Evolutionary conservation across 768 basidiomycete genomes (phyloP), one percentile per base, ranked within the genome.

Genomic region (Suillus subluteus): DNA sequence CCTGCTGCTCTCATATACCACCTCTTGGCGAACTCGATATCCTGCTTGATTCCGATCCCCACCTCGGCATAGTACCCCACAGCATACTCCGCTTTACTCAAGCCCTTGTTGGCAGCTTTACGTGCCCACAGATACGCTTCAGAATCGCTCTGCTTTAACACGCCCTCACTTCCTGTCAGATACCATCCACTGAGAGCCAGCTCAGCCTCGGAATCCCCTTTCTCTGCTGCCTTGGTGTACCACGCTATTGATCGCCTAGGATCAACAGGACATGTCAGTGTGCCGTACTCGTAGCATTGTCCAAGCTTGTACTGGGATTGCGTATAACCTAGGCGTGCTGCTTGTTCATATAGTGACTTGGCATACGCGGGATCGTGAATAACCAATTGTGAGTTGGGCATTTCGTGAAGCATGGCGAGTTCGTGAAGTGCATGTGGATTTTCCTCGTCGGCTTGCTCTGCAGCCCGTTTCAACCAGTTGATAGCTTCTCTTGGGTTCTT

Each of bases 1-100:
- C 97, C 96, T 71, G 98, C 98, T 43, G 98, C 96, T 52, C 98
- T 88, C 95, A 98, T 98, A 78, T 99, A 99, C 96, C 97, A 99
- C 71, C 92, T 87, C 80, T 97, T 98, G 23, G 98, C 96, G 76
- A 96, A 91, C 67, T 99, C 97, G 56, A 95, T 79, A 73, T 99
- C 97, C 73, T 94, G 92, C 81, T 97, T 97, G 76, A 97, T 91
- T 40, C 98, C 98, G 70, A 99, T 99, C 3, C 96, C 98, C 13
- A 96, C 91, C 78, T 99, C 98, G 0, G 95, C 94, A 77, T 99
- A 99, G 79, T 98, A 98, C 32, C 97, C 98, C 23, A 99, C 97
- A 12, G 98, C 98, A 79, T 98, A 99, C 79, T 99, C 98, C 0
- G 98, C 98, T 78, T 98, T 98, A 75, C 91, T 91, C 72, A 98